Conservation (phyloP, 129 eudicot genomes). For the Lonicera japonica region DNA sequence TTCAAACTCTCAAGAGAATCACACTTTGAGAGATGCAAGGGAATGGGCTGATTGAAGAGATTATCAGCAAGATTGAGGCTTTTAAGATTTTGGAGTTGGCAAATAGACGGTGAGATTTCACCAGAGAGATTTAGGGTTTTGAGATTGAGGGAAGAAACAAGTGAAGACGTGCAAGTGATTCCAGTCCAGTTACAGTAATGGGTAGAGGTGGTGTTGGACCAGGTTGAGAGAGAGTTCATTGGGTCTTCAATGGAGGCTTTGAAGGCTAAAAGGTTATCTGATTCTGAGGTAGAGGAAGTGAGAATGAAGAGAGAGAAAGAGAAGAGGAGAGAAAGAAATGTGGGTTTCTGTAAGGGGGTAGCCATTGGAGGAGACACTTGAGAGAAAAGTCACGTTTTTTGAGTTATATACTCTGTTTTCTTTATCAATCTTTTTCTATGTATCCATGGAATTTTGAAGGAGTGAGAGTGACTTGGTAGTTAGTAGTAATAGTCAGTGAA, state of each 20-base stretch:
- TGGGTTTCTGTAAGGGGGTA: conserved; percentile 24
- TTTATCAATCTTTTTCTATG: neutral
- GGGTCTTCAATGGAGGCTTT: conserved; percentile 73
- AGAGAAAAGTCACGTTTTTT: neutral
- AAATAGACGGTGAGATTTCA: conserved; percentile 64
- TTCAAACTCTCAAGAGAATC: conserved; percentile 52
- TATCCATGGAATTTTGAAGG: conserved; percentile 1
- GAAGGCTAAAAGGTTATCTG: conserved; percentile 67
- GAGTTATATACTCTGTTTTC: no score
- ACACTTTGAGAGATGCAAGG: conserved; percentile 81
- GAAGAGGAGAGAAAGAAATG: conserved; percentile 26
- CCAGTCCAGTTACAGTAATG: conserved; percentile 93
- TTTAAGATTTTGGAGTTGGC: conserved; percentile 42
- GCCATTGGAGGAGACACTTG: conserved; percentile 52
- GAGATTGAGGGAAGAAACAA: conserved; percentile 50
- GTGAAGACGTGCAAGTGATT: conserved; percentile 45
- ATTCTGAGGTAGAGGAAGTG: conserved; percentile 37
- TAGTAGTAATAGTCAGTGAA: neutral
- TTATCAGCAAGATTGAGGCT: conserved; percentile 74
- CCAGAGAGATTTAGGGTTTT: conserved; percentile 83
- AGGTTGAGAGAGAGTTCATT: conserved; percentile 46
- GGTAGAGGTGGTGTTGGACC: conserved; percentile 62
- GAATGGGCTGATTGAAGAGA: conserved; percentile 77
- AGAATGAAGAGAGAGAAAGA: conserved; percentile 13
- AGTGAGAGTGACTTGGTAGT: conserved; percentile 13